Evolutionary conservation across 169 alveolate species (phyloP).

Genomic region (Cryptosporidium andersoni): DNA sequence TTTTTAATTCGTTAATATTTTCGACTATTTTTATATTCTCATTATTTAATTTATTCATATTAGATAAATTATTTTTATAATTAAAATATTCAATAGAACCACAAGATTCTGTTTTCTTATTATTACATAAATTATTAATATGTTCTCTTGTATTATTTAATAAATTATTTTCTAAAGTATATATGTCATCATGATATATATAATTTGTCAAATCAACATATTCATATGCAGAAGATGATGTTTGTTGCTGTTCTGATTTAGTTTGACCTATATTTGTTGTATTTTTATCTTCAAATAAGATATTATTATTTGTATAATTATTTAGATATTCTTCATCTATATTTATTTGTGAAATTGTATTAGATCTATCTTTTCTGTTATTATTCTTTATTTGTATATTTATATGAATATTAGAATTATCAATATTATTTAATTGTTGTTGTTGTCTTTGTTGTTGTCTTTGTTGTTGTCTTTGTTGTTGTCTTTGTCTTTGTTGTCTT

Average conservation of each 20-base stretch:
- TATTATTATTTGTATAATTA: not conserved
- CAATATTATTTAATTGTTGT: not conserved
- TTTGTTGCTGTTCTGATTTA: conserved; percentile 23
- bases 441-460: not conserved
- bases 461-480: not conserved
- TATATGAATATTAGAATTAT: no score
- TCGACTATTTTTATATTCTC: no score
- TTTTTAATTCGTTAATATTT: not conserved
- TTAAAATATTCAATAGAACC: not conserved
- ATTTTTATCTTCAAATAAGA: not conserved
- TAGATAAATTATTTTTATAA: not conserved
- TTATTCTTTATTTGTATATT: no score
- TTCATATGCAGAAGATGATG: conserved; percentile 35
- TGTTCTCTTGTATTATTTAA: not conserved
- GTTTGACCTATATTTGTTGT: not conserved
- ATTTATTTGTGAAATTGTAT: not conserved
- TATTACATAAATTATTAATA: not conserved
- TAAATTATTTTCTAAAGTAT: conserved; percentile 1
- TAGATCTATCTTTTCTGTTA: no score
- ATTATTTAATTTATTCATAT: not conserved
- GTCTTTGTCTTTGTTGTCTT: conserved; percentile 1
- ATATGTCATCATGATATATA: conserved; percentile 7
- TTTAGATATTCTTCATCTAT: not conserved
- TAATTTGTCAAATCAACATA: conserved; percentile 47
- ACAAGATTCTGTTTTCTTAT: not conserved